Percentiles rank a stretch among this genome's conserved stretches.
Evolutionary conservation across 2,329 filamentous ascomycete genomes (phyloP).

Genomic region (Pyrenochaeta sp.): DNA sequence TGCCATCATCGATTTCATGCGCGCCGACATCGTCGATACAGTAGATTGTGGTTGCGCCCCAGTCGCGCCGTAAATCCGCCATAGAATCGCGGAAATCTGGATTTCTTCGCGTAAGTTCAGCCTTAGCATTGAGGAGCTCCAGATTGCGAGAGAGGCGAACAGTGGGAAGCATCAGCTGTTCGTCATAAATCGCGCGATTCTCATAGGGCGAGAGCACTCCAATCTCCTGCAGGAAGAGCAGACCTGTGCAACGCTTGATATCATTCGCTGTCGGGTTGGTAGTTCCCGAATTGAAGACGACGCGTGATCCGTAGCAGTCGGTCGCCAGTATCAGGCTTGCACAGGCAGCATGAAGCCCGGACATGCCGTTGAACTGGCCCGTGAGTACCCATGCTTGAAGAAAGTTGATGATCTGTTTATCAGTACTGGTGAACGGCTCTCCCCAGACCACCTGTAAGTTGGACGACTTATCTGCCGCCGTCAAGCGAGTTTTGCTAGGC

Average conservation of each 20-base stretch:
- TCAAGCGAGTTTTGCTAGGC: constrained; percentile 45
- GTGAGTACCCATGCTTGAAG: constrained; percentile 68
- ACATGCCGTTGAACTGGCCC: constrained; percentile 44
- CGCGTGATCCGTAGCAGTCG: constrained; percentile 64
- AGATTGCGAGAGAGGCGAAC: constrained; percentile 55
- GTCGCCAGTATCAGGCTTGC: constrained; percentile 70
- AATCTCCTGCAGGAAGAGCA: constrained; percentile 77
- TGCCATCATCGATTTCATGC: constrained; percentile 78
- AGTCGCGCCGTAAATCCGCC: constrained; percentile 66
- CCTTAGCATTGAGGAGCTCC: constrained; percentile 51
- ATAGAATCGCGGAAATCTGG: constrained; percentile 62
- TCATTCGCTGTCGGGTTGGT: constrained; percentile 3
- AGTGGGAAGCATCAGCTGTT: constrained; percentile 61
- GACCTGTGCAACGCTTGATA: constrained; percentile 55
- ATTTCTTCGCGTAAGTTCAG: constrained; percentile 29
- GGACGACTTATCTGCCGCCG: constrained; percentile 27
- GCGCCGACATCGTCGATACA: constrained; percentile 76
- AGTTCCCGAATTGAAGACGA: constrained; percentile 48
- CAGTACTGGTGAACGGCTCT: constrained; percentile 58
- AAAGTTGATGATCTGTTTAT: constrained; percentile 70
- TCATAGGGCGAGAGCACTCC: constrained; percentile 77
- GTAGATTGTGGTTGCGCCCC: constrained; percentile 68
- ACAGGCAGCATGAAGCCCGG: constrained; percentile 68
- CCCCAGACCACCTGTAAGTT: constrained; percentile 23
- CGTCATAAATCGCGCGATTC: constrained; percentile 69